A percentile compares a stretch with the other conserved stretches of the same genome.
Conservation (phyloP, 441 rosid genomes). For the Geranium incanum region DNA sequence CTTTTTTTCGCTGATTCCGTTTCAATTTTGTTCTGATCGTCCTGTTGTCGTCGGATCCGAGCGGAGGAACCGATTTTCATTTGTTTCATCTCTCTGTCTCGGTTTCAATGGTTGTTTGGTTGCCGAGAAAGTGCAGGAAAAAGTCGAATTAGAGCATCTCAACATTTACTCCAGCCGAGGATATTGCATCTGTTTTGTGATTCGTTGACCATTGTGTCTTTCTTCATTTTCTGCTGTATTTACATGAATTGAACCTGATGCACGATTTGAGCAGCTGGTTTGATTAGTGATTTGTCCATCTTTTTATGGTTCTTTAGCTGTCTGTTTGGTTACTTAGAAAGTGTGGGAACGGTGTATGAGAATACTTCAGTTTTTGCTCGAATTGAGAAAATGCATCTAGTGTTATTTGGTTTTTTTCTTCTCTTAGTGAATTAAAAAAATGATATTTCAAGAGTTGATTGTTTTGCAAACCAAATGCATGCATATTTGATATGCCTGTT, state of each 20-base stretch:
- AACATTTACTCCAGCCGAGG: background rate
- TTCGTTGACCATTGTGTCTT: background rate
- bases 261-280: too few relatives aligned
- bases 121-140: constrained; percentile 11
- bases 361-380: background rate
- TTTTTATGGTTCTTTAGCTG: too few relatives aligned
- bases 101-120: background rate
- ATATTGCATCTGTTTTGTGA: background rate
- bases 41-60: background rate
- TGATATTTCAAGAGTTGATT: background rate
- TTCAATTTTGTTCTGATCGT: background rate
- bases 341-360: background rate
- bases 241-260: too few relatives aligned
- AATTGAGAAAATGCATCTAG: background rate
- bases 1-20: background rate
- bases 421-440: background rate
- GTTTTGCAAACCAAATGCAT: background rate
- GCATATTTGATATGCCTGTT: background rate
- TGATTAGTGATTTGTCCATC: background rate
- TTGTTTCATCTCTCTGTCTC: background rate
- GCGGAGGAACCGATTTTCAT: background rate
- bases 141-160: background rate
- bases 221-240: too few relatives aligned
- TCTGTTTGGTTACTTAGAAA: background rate
- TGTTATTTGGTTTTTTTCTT: background rate